Percentiles rank a stretch among this genome's conserved stretches.
Conservation (phyloP, 768 basidiomycete genomes). For the Russula dissimulans region DNA sequence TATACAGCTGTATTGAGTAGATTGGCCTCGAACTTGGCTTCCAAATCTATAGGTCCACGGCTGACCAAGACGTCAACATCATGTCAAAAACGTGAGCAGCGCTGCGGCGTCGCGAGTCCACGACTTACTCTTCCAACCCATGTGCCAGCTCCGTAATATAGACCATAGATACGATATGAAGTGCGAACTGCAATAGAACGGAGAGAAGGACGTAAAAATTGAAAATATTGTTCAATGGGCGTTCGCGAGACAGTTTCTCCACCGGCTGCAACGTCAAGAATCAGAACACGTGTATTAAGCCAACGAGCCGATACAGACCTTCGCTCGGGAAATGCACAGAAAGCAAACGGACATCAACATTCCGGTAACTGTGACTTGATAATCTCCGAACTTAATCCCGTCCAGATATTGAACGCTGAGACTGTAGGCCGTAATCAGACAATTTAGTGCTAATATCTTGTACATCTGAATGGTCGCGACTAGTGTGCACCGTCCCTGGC, state of each 20-base stretch:
- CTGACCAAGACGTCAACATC: slow-evolving; percentile 29
- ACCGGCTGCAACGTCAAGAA: slow-evolving; percentile 56
- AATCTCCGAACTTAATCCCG: slow-evolving; percentile 99
- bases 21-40: slow-evolving; percentile 93
- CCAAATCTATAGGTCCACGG: slow-evolving; percentile 75
- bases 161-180: slow-evolving; percentile 83
- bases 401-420: slow-evolving; percentile 96
- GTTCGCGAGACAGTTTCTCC: slow-evolving; percentile 87
- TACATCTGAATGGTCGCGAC: slow-evolving; percentile 99
- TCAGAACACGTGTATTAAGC: not conserved
- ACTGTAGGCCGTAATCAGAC: slow-evolving; percentile 97
- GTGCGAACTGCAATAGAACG: slow-evolving; percentile 84
- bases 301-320: slow-evolving; percentile 43
- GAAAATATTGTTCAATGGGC: slow-evolving; percentile 93
- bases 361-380: slow-evolving; percentile 94
- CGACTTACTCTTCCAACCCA: slow-evolving; percentile 62
- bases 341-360: slow-evolving; percentile 98
- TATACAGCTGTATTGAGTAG: slow-evolving; percentile 96
- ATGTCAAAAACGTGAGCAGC: not conserved
- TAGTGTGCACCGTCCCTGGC: slow-evolving; percentile 96
- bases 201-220: slow-evolving; percentile 92
- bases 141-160: slow-evolving; percentile 90
- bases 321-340: slow-evolving; percentile 93
- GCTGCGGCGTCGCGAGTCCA: not conserved
- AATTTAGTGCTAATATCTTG: slow-evolving; percentile 96